Evolutionary conservation across 129 eudicot species (phyloP).

Genomic region (Arctium minus): DNA sequence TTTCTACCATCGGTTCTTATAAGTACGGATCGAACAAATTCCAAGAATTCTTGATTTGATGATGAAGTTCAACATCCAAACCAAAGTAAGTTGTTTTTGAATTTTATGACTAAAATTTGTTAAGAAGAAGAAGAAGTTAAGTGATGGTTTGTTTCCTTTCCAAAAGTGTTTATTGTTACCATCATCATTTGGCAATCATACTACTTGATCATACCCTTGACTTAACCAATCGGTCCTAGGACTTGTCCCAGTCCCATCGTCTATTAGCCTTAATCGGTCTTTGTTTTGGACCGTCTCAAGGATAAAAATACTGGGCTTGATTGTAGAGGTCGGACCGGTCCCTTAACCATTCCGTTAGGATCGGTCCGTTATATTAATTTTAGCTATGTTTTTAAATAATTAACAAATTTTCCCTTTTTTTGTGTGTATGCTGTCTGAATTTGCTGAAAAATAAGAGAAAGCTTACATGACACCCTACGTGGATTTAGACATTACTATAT

Average conservation of each 20-base stretch:
- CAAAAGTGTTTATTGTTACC: neutral
- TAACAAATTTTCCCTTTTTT: too few relatives aligned
- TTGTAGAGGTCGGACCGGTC: too few relatives aligned
- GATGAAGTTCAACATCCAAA: neutral
- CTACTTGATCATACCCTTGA: too few relatives aligned
- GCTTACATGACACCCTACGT: neutral
- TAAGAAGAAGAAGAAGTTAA: neutral
- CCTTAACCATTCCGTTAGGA: too few relatives aligned
- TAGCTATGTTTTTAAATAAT: too few relatives aligned
- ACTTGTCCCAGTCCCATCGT: too few relatives aligned
- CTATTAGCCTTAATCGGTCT: too few relatives aligned
- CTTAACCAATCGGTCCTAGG: too few relatives aligned
- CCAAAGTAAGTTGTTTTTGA: neutral
- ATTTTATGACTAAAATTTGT: neutral
- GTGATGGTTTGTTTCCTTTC: neutral
- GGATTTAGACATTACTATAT: neutral
- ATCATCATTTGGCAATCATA: neutral
- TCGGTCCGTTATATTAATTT: too few relatives aligned
- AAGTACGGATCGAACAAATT: slow-evolving; percentile 26
- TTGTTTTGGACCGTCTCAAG: too few relatives aligned
- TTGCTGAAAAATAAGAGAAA: neutral
- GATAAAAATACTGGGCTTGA: too few relatives aligned
- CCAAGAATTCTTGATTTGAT: slow-evolving; percentile 50
- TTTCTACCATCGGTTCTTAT: slow-evolving; percentile 55
- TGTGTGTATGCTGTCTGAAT: too few relatives aligned